phyloP scores from a whole-genome alignment of 495 filamentous ascomycete genomes.

The Aspergillus sclerotioniger region DNA sequence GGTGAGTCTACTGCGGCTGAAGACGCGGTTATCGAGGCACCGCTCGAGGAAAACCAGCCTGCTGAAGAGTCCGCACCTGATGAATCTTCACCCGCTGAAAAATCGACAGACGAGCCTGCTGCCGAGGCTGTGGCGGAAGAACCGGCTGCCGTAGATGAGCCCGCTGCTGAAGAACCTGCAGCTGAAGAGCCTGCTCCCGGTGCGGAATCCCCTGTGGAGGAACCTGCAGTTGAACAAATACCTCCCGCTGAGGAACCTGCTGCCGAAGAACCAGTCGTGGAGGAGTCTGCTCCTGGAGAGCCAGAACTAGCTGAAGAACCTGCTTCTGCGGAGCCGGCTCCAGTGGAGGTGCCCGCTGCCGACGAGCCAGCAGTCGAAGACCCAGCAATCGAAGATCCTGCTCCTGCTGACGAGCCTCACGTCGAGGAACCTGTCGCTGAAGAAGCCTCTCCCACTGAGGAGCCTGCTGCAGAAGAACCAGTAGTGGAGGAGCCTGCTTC shows the following conservation, averaged over 20 bases:
- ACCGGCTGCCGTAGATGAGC: constrained; percentile 1
- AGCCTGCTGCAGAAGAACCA: not conserved
- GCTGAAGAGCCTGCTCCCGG: not conserved
- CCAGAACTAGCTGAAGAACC: not conserved
- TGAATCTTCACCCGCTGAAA: constrained; percentile 2
- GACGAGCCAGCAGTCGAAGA: constrained; percentile 9
- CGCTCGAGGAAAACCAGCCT: constrained; percentile 2
- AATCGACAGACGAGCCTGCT: constrained; percentile 2
- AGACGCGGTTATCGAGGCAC: constrained; percentile 15
- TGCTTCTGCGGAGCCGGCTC: constrained; percentile 7
- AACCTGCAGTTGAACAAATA: not conserved
- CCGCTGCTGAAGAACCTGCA: constrained; percentile 13
- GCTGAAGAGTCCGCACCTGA: not conserved
- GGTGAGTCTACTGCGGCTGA: constrained; percentile 13
- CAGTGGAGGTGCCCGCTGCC: not conserved
- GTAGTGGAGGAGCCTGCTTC: not conserved
- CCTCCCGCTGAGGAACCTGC: constrained; percentile 6
- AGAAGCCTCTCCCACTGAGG: constrained; percentile 5
- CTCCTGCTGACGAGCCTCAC: not conserved
- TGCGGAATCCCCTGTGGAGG: constrained; percentile 7
- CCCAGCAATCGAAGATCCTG: constrained; percentile 5
- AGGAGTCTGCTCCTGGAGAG: constrained; percentile 1
- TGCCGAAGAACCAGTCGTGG: constrained; percentile 8
- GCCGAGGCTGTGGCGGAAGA: constrained; percentile 7
- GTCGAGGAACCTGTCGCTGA: constrained; percentile 4